Percentiles rank a stretch among this genome's conserved stretches.
These are phyloP conservation scores for Vaccinium macrocarpon DNA, from an alignment of 148 eudicot genomes.

Conservation along the genomic window DNA sequence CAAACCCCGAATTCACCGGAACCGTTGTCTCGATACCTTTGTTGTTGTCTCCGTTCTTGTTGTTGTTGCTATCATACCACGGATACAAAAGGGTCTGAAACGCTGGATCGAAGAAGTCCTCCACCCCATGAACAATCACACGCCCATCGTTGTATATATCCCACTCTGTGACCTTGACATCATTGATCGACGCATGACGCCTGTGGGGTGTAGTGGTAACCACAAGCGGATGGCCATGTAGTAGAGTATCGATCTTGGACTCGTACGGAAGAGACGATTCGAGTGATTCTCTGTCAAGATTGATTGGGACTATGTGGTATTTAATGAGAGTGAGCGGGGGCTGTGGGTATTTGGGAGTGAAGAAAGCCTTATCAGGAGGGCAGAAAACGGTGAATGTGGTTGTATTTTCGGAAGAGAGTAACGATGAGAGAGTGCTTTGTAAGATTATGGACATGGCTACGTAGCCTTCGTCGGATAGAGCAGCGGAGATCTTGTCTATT, in stretches of 20 bases:
- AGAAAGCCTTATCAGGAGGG: not conserved
- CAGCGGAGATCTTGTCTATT: not conserved
- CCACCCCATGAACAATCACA: not conserved
- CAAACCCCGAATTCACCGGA: not conserved
- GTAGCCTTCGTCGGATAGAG: not conserved
- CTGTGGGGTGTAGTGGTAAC: not conserved
- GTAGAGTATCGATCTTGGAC: slow-evolving; percentile 1
- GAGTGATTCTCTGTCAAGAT: not conserved
- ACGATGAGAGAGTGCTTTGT: not conserved
- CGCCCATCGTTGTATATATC: not conserved
- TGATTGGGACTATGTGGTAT: not conserved
- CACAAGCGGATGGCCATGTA: not conserved
- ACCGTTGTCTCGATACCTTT: not conserved
- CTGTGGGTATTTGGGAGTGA: not conserved
- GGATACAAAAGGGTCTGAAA: slow-evolving; percentile 7
- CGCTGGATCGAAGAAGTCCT: slow-evolving; percentile 1
- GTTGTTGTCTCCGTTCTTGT: not conserved
- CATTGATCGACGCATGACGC: not conserved
- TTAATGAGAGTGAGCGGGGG: not conserved
- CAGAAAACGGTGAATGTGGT: not conserved
- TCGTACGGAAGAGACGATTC: not conserved
- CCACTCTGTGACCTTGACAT: too few species aligned
- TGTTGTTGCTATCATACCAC: not conserved
- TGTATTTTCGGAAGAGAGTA: not conserved
- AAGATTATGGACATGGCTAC: not conserved